A percentile compares a stretch with the other conserved stretches of the same genome.
phyloP scores from a whole-genome alignment of 768 basidiomycete species.

The Amanita muscaria region DNA sequence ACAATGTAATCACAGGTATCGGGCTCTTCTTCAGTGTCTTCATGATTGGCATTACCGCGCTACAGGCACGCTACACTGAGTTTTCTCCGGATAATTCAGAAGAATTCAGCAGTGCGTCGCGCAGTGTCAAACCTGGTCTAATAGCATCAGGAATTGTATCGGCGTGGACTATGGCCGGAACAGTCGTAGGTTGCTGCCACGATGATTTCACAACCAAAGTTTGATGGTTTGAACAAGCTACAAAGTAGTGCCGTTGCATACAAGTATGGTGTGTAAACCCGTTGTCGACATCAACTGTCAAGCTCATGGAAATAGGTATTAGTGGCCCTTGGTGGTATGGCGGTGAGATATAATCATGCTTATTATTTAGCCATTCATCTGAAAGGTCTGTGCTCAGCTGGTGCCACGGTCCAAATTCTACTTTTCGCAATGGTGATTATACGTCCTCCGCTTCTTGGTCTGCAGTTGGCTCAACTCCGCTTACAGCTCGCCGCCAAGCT shows the following conservation, averaged over 20 bases:
- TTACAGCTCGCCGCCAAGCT: conserved; percentile 78
- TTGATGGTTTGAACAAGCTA: conserved; percentile 26
- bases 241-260: conserved; percentile 83
- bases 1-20: conserved; percentile 53
- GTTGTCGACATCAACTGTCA: not conserved
- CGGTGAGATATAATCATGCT: conserved; percentile 14
- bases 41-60: conserved; percentile 67
- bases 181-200: conserved; percentile 42
- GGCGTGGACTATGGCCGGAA: conserved; percentile 89
- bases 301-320: conserved; percentile 34
- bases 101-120: conserved; percentile 75
- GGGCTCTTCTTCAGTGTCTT: conserved; percentile 82
- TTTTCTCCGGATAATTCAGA: conserved; percentile 75
- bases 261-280: conserved; percentile 44
- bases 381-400: conserved; percentile 32
- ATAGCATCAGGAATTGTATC: conserved; percentile 90
- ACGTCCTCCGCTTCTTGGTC: not conserved
- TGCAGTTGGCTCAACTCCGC: not conserved
- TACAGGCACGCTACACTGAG: conserved; percentile 79
- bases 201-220: too few species aligned
- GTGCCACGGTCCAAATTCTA: conserved; percentile 82
- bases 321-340: conserved; percentile 91
- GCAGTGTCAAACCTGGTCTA: conserved; percentile 83
- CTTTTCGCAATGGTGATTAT: conserved; percentile 71
- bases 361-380: not conserved